Conservation (phyloP, 805 yeast species). For the Pichia paraexigua region DNA sequence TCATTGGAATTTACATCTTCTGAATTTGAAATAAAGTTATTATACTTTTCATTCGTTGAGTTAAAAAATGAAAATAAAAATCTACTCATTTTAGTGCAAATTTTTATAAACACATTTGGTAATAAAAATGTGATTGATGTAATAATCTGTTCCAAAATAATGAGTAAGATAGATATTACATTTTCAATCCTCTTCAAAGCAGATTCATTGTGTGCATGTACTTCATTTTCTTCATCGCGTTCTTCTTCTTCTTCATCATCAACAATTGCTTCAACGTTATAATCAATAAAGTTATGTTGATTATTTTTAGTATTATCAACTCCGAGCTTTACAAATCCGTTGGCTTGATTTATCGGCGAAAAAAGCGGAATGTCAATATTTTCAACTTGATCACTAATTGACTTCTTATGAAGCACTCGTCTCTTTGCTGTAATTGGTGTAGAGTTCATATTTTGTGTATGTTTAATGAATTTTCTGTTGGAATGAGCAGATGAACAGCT, state of each 20-base stretch:
- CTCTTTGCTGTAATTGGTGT: neutral
- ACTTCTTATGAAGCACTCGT: neutral
- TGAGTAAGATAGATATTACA: constrained; percentile 18
- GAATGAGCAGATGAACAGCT: too few relatives aligned
- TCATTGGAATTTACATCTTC: constrained; percentile 12
- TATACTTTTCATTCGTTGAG: constrained; percentile 18
- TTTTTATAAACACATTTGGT: constrained; percentile 19
- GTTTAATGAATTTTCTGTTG: neutral
- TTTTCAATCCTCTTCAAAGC: constrained; percentile 11
- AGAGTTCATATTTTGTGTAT: neutral
- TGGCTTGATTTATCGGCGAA: neutral
- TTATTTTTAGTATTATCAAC: neutral
- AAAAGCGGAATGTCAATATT: neutral
- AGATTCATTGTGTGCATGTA: neutral
- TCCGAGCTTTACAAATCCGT: neutral
- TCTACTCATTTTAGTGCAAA: constrained; percentile 18
- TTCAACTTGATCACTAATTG: constrained; percentile 6
- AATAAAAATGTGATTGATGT: constrained; percentile 20
- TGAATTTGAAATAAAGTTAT: constrained; percentile 14
- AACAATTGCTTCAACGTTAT: neutral
- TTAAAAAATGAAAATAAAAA: constrained; percentile 16
- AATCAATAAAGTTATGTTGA: neutral
- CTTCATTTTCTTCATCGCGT: neutral
- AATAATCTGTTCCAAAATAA: constrained; percentile 22
- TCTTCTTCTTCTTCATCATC: neutral